phyloP scores from a whole-genome alignment of 2,329 filamentous ascomycete genomes.

The Penicillium freii region DNA sequence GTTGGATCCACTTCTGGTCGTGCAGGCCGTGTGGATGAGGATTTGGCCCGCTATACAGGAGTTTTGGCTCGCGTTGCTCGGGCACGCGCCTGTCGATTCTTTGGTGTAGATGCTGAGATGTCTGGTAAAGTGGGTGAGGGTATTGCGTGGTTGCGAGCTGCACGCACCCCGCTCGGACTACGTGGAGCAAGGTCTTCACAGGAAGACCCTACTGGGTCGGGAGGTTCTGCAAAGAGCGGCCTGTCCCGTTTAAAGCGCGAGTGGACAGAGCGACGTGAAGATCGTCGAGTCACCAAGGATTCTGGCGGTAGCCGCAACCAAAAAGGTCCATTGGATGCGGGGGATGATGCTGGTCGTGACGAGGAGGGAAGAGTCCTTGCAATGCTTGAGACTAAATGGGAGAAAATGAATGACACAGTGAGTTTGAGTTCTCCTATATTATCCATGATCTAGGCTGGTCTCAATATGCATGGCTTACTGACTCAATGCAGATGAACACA shows the following conservation, averaged over 20 bases:
- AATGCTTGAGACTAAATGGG: conserved; percentile 86
- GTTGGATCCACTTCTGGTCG: conserved; percentile 29
- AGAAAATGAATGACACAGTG: conserved; percentile 88
- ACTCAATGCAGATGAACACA: conserved; percentile 65
- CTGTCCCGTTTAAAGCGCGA: conserved; percentile 65
- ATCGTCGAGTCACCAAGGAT: conserved; percentile 71
- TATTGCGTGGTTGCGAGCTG: conserved; percentile 82
- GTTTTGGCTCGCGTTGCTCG: conserved; percentile 72
- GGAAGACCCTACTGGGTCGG: conserved; percentile 1
- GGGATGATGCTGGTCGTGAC: conserved; percentile 75
- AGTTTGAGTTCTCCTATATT: conserved; percentile 30
- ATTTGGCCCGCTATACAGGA: conserved; percentile 69
- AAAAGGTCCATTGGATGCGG: conserved; percentile 44
- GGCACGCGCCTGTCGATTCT: conserved; percentile 84
- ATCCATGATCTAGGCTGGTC: background rate
- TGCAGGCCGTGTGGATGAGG: conserved; percentile 54
- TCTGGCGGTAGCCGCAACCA: conserved; percentile 34
- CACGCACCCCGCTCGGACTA: conserved; percentile 70
- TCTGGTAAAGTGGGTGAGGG: conserved; percentile 77
- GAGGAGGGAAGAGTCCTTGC: conserved; percentile 85
- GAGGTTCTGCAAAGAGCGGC: conserved; percentile 20
- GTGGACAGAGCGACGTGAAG: conserved; percentile 74
- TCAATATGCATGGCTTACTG: background rate
- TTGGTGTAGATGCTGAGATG: conserved; percentile 84
- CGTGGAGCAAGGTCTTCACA: conserved; percentile 36